Conservation (phyloP, 1,139 yeast species). For the Yamadazyma taylorii region DNA sequence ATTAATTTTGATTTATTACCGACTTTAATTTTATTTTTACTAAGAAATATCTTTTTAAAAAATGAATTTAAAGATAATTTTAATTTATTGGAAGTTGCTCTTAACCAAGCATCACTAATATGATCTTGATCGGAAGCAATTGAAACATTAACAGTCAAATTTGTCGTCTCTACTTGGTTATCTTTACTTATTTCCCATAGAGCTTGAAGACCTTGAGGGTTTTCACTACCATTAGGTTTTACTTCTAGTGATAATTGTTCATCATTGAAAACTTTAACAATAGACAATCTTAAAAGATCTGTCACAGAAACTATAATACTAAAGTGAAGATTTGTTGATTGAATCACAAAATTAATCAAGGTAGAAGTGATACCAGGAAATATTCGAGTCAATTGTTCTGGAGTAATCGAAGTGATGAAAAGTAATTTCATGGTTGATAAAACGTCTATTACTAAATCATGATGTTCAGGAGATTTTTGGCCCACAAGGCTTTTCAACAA, state of each 20-base stretch:
- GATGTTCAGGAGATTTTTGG: constrained; percentile 21
- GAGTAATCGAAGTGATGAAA: constrained; percentile 20
- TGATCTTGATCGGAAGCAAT: constrained; percentile 3
- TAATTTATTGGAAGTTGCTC: constrained; percentile 63
- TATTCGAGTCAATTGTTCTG: constrained; percentile 36
- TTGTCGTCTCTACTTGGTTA: constrained; percentile 6
- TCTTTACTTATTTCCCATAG: constrained; percentile 19
- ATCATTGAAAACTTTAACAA: constrained; percentile 31
- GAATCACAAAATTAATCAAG: constrained; percentile 27
- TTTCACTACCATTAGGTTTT: constrained; percentile 2
- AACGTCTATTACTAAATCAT: constrained; percentile 11
- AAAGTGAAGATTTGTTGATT: constrained; percentile 26
- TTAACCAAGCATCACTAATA: constrained; percentile 61
- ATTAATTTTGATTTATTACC: constrained; percentile 25
- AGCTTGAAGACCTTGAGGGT: constrained; percentile 19
- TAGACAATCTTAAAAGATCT: constrained; percentile 22
- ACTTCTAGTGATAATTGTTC: constrained; percentile 20
- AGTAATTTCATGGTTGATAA: constrained; percentile 16
- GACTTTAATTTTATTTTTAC: constrained; percentile 19
- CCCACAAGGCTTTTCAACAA: constrained; percentile 4
- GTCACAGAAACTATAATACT: constrained; percentile 23
- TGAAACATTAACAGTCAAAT: constrained; percentile 12
- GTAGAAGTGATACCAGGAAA: constrained; percentile 43
- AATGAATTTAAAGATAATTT: constrained; percentile 42
- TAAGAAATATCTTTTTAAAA: constrained; percentile 26